A percentile compares a stretch with the other conserved stretches of the same genome.
Evolutionary conservation across 495 filamentous ascomycete species (phyloP).

Genomic region (Cryomyces minteri): DNA sequence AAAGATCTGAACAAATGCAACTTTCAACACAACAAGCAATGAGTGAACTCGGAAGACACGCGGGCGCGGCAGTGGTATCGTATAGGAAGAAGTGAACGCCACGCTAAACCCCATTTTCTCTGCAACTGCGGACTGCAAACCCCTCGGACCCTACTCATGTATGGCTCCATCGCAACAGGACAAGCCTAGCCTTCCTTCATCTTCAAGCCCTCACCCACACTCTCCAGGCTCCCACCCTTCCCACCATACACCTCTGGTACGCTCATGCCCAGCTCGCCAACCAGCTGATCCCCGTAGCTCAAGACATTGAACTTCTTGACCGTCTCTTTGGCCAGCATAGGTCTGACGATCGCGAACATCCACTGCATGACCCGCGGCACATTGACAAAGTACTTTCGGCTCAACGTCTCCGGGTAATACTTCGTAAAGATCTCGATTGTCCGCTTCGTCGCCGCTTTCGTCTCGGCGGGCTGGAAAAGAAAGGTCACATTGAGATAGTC

Average conservation of each 20-base stretch:
- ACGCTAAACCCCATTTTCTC: too few species aligned
- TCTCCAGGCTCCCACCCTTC: slow-evolving; percentile 24
- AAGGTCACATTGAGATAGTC: slow-evolving; percentile 76
- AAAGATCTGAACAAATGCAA: too few species aligned
- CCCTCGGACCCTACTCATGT: too few species aligned
- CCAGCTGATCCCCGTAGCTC: slow-evolving; percentile 52
- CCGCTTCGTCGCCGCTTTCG: slow-evolving; percentile 53
- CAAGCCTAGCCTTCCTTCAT: background rate
- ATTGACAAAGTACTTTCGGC: slow-evolving; percentile 86
- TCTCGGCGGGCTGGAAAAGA: slow-evolving; percentile 48
- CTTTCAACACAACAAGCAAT: too few species aligned
- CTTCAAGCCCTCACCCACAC: slow-evolving; percentile 14
- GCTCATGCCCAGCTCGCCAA: slow-evolving; percentile 40
- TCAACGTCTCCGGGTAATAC: slow-evolving; percentile 74
- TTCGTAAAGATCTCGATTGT: slow-evolving; percentile 59
- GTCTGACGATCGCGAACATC: slow-evolving; percentile 62
- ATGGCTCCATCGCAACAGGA: too few species aligned
- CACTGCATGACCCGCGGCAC: slow-evolving; percentile 77
- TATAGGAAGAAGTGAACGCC: too few species aligned
- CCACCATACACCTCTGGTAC: slow-evolving; percentile 56
- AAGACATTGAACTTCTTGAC: slow-evolving; percentile 74
- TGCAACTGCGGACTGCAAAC: too few species aligned
- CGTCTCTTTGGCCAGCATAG: slow-evolving; percentile 60
- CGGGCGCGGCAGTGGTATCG: too few species aligned
- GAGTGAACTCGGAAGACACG: too few species aligned